A percentile compares a stretch with the other conserved stretches of the same genome.
Conservation (phyloP, 2,329 filamentous ascomycete genomes). For the Rhinocladiella mackenziei region DNA sequence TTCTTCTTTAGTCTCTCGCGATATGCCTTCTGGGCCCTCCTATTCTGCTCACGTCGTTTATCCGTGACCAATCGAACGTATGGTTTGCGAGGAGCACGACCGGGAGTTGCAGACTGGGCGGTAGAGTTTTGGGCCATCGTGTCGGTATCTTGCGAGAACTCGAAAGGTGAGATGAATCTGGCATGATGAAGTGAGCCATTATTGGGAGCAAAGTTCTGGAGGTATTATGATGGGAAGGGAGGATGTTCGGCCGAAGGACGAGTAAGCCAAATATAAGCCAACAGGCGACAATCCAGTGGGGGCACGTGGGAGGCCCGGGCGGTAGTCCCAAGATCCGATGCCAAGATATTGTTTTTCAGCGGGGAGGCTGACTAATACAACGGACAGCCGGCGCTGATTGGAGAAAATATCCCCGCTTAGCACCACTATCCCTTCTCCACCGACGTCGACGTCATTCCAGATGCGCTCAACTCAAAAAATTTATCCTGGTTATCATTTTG, state of each 20-base stretch:
- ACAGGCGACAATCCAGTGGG: too few relatives aligned
- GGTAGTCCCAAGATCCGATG: too few relatives aligned
- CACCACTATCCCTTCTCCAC: too few relatives aligned
- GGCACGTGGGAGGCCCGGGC: too few relatives aligned
- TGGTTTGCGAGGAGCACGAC: constrained; percentile 8
- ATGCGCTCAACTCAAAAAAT: too few relatives aligned
- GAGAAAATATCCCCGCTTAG: too few relatives aligned
- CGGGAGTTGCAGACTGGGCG: background rate
- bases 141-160: background rate
- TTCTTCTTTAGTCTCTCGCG: constrained; percentile 23
- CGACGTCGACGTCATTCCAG: too few relatives aligned
- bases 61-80: constrained; percentile 33
- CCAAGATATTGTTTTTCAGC: too few relatives aligned
- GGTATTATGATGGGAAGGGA: constrained; percentile 2
- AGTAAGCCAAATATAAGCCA: constrained; percentile 4
- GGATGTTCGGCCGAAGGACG: background rate
- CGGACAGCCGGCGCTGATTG: too few relatives aligned
- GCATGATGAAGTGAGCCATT: constrained; percentile 1
- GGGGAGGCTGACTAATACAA: too few relatives aligned
- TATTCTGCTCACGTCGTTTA: constrained; percentile 27
- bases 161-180: background rate
- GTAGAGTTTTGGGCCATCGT: background rate
- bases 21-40: constrained; percentile 26
- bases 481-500: too few relatives aligned
- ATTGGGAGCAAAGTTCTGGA: background rate